These are phyloP conservation scores for Nephromyces sp. DNA, from an alignment of 169 alveolate genomes.

Conservation along the genomic window DNA sequence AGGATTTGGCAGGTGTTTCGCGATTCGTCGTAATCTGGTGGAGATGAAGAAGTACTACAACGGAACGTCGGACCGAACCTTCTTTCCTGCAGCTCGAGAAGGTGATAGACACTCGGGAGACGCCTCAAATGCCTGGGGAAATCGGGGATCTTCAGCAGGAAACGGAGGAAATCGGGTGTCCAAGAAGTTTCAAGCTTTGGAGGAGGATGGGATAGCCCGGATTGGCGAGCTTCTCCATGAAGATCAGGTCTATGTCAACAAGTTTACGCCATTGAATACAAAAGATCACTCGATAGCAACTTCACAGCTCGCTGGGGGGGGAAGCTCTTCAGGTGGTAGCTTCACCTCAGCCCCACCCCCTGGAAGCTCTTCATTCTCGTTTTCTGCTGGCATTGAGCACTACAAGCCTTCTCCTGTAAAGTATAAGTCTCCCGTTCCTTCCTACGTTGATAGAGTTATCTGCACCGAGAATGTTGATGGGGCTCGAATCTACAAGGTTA, in stretches of 20 bases:
- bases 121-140: not conserved
- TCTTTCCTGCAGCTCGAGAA: slow-evolving; percentile 36
- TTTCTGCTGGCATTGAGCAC: not conserved
- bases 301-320: too few species aligned
- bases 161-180: not conserved
- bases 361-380: slow-evolving; percentile 11
- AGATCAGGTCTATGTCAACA: slow-evolving; percentile 71
- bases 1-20: slow-evolving; percentile 84
- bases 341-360: slow-evolving; percentile 34
- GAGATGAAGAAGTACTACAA: slow-evolving; percentile 60
- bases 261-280: slow-evolving; percentile 44
- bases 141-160: not conserved
- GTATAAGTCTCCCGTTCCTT: slow-evolving; percentile 71
- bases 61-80: slow-evolving; percentile 56
- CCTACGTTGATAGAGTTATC: slow-evolving; percentile 89
- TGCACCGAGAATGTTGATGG: slow-evolving; percentile 83
- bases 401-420: slow-evolving; percentile 53
- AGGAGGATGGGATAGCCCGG: slow-evolving; percentile 83
- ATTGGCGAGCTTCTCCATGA: slow-evolving; percentile 76
- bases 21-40: slow-evolving; percentile 36
- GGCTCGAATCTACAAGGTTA: slow-evolving; percentile 75
- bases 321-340: too few species aligned
- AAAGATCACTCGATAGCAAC: too few species aligned
- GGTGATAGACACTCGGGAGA: not conserved
- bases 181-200: slow-evolving; percentile 54